Percentiles rank a stretch among this genome's conserved stretches.
Evolutionary conservation across 1,139 yeast genomes (phyloP).

Genomic region (Blastobotrys buckinghamii): DNA sequence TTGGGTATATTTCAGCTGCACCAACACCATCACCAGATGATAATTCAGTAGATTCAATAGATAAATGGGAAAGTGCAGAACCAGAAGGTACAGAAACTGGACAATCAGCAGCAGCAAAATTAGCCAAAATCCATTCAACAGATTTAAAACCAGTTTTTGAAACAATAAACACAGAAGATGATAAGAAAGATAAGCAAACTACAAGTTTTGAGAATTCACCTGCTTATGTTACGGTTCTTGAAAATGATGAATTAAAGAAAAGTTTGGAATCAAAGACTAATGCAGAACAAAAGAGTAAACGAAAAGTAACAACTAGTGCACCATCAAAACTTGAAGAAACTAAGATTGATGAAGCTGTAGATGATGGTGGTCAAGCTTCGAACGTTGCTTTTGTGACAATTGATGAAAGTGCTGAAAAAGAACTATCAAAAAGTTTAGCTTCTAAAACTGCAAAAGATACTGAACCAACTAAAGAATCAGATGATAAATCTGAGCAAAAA

Average conservation of each 20-base stretch:
- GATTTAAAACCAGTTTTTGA: not conserved
- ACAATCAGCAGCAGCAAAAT: not conserved
- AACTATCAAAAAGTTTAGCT: not conserved
- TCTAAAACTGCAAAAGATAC: not conserved
- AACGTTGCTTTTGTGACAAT: not conserved
- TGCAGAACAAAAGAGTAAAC: too few relatives aligned
- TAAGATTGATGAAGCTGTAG: not conserved
- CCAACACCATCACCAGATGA: not conserved
- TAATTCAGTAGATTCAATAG: not conserved
- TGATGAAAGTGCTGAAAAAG: not conserved
- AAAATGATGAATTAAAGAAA: too few relatives aligned
- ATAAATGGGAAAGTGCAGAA: not conserved
- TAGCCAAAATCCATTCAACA: not conserved
- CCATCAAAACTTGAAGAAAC: not conserved
- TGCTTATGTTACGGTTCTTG: too few relatives aligned
- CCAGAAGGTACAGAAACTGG: not conserved
- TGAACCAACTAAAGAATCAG: not conserved
- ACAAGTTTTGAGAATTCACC: too few relatives aligned
- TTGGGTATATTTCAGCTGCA: not conserved
- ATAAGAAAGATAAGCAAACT: too few relatives aligned
- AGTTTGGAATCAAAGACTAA: too few relatives aligned
- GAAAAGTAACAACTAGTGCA: too few relatives aligned
- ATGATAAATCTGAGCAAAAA: too few relatives aligned
- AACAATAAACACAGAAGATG: not conserved
- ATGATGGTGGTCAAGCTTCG: not conserved